phyloP scores from a whole-genome alignment of 2,329 filamentous ascomycete species.

The Graphilbum fragrans region DNA sequence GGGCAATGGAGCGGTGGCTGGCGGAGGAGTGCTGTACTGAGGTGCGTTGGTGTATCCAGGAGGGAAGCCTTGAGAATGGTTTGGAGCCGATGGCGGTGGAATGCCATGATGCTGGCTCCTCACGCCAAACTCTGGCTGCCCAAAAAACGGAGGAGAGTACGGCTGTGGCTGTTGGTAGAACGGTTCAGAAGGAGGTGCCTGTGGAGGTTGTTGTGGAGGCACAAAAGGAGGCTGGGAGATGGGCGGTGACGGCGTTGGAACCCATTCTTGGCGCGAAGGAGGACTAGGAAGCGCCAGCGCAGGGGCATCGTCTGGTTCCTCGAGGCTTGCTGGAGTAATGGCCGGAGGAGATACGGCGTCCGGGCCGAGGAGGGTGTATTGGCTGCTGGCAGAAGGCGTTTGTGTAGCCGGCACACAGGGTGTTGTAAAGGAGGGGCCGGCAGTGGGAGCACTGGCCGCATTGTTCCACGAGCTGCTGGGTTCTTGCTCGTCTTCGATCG shows the following conservation, averaged over 20 bases:
- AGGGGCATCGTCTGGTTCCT: neutral
- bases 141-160: neutral
- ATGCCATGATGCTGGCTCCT: neutral
- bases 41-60: neutral
- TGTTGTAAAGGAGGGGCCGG: neutral
- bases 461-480: neutral
- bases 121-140: neutral
- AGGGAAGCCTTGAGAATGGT: neutral
- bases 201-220: slow-evolving; percentile 8
- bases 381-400: no score
- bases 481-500: slow-evolving; percentile 42
- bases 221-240: slow-evolving; percentile 19
- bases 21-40: no score
- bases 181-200: slow-evolving; percentile 12
- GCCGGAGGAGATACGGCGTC: neutral
- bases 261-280: slow-evolving; percentile 7
- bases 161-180: slow-evolving; percentile 19
- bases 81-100: neutral
- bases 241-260: slow-evolving; percentile 15
- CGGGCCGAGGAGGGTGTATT: no score
- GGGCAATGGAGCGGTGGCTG: no score
- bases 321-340: slow-evolving; percentile 15
- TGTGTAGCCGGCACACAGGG: no score
- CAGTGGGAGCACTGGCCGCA: neutral
- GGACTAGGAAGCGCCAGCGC: slow-evolving; percentile 5